A percentile compares a stretch with the other conserved stretches of the same genome.
phyloP scores from a whole-genome alignment of 164 flowering plant species.

The Warburgia ugandensis region DNA sequence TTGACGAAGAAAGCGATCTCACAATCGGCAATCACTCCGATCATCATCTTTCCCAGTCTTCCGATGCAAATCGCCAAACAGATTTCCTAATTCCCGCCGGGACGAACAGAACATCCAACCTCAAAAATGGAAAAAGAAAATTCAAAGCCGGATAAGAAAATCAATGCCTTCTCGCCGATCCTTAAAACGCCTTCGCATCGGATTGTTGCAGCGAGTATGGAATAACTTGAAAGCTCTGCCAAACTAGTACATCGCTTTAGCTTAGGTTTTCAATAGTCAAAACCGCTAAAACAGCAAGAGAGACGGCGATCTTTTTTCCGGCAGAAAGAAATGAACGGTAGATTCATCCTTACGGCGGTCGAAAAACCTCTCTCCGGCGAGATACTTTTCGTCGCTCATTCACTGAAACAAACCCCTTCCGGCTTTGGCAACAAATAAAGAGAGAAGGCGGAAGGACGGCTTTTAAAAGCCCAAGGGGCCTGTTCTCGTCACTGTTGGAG shows the following conservation, averaged over 20 bases:
- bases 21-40: neutral
- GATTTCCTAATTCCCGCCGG: slow-evolving; percentile 4
- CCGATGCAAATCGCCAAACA: slow-evolving; percentile 1
- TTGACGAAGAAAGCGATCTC: too few species aligned
- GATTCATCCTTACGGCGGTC: neutral
- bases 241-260: slow-evolving; percentile 9
- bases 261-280: slow-evolving; percentile 10
- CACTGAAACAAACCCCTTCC: neutral
- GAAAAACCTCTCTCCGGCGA: too few species aligned
- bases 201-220: slow-evolving; percentile 10
- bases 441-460: neutral
- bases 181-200: slow-evolving; percentile 1
- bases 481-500: too few species aligned
- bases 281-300: slow-evolving; percentile 19
- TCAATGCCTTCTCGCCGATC: slow-evolving; percentile 8
- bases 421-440: neutral
- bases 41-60: slow-evolving; percentile 14
- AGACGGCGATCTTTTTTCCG: slow-evolving; percentile 7
- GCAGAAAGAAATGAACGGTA: neutral
- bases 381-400: too few species aligned
- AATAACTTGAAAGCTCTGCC: slow-evolving; percentile 15
- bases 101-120: slow-evolving; percentile 2
- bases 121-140: neutral
- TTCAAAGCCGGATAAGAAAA: slow-evolving; percentile 1
- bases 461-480: too few species aligned